Percentiles rank a stretch among this genome's conserved stretches.
Conservation (phyloP, 2,329 filamentous ascomycete species). For the Mycogone perniciosa region DNA sequence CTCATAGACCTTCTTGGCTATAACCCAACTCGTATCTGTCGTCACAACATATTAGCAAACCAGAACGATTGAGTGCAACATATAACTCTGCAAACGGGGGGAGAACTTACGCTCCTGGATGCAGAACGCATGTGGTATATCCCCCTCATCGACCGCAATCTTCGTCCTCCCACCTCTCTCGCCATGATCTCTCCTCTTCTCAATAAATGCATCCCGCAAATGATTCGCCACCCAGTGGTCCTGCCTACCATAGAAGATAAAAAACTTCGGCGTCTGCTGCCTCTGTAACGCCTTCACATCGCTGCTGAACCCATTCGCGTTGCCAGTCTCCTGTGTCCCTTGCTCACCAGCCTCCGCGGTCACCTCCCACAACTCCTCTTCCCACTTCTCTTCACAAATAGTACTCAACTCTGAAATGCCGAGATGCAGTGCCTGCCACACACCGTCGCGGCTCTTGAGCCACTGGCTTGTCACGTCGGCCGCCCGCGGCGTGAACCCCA, state of each 20-base stretch:
- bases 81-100: not conserved
- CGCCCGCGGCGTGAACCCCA: slow-evolving; percentile 44
- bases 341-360: slow-evolving; percentile 14
- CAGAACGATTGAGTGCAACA: not conserved
- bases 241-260: slow-evolving; percentile 52
- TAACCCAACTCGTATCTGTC: slow-evolving; percentile 22
- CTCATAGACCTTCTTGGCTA: slow-evolving; percentile 24
- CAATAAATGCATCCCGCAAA: slow-evolving; percentile 51
- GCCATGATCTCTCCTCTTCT: slow-evolving; percentile 28
- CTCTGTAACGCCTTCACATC: not conserved
- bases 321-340: not conserved
- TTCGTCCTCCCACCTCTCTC: slow-evolving; percentile 35
- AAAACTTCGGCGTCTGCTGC: slow-evolving; percentile 40
- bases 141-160: slow-evolving; percentile 49
- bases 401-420: slow-evolving; percentile 54
- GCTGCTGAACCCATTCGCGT: not conserved
- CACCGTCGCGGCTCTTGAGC: slow-evolving; percentile 49
- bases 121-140: slow-evolving; percentile 57
- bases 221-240: slow-evolving; percentile 58
- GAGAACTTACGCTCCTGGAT: slow-evolving; percentile 30
- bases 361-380: slow-evolving; percentile 51
- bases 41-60: slow-evolving; percentile 3
- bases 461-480: slow-evolving; percentile 47
- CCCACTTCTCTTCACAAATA: slow-evolving; percentile 55
- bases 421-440: slow-evolving; percentile 54